Conservation (phyloP, 495 filamentous ascomycete species). For the Bathelium albidoporum region DNA sequence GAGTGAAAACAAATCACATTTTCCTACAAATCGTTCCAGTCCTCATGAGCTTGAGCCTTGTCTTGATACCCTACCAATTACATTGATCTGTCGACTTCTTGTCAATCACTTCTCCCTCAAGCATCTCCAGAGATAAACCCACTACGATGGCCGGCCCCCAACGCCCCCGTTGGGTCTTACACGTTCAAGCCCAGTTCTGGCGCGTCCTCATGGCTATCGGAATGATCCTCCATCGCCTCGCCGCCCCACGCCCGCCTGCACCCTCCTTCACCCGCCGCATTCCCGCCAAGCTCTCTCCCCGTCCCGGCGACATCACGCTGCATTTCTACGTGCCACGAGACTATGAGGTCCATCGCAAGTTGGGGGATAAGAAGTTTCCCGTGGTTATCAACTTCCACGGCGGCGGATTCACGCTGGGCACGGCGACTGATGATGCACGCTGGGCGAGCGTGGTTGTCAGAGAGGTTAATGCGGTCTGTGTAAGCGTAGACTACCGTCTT, state of each 20-base stretch:
- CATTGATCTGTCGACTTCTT: background rate
- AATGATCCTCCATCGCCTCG: slow-evolving; percentile 64
- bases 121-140: background rate
- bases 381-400: slow-evolving; percentile 38
- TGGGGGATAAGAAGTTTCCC: slow-evolving; percentile 31
- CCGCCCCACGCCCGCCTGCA: slow-evolving; percentile 53
- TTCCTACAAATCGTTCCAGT: background rate
- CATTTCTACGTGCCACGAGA: slow-evolving; percentile 70
- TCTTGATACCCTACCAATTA: no score
- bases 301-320: slow-evolving; percentile 48
- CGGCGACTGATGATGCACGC: slow-evolving; percentile 32
- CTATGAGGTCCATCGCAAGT: slow-evolving; percentile 38
- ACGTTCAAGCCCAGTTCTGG: slow-evolving; percentile 64
- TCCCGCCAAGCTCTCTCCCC: slow-evolving; percentile 45
- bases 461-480: slow-evolving; percentile 31
- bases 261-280: slow-evolving; percentile 58
- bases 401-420: slow-evolving; percentile 35
- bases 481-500: slow-evolving; percentile 33
- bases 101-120: background rate
- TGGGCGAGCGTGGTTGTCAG: slow-evolving; percentile 31
- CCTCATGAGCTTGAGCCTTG: background rate
- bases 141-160: slow-evolving; percentile 25
- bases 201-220: slow-evolving; percentile 67
- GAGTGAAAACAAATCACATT: no score
- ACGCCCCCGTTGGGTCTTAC: slow-evolving; percentile 55